These are phyloP conservation scores for Tetracladium maxilliforme DNA, from an alignment of 2,329 filamentous ascomycete genomes.

Conservation along the genomic window DNA sequence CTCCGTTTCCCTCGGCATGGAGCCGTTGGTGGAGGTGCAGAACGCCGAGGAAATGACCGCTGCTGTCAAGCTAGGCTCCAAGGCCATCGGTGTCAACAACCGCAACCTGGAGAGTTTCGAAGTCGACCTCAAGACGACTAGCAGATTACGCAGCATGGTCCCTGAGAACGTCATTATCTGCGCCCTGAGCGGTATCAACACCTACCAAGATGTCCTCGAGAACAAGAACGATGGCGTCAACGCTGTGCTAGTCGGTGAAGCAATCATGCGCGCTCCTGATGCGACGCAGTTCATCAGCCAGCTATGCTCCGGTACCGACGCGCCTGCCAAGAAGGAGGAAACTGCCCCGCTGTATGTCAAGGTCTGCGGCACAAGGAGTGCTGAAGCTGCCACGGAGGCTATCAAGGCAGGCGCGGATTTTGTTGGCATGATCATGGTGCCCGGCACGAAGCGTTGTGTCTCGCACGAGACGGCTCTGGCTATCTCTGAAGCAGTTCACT, in stretches of 20 bases:
- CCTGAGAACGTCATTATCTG: slow-evolving; percentile 78
- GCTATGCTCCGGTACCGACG: slow-evolving; percentile 50
- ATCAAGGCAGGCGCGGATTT: slow-evolving; percentile 81
- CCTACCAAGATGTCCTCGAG: slow-evolving; percentile 71
- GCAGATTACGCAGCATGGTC: slow-evolving; percentile 74
- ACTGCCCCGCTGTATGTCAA: slow-evolving; percentile 57
- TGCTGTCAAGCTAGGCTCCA: slow-evolving; percentile 72
- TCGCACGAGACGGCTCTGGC: slow-evolving; percentile 61
- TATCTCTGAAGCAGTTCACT: slow-evolving; percentile 63
- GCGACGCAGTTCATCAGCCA: slow-evolving; percentile 71
- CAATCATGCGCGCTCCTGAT: slow-evolving; percentile 82
- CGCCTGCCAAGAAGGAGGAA: slow-evolving; percentile 16
- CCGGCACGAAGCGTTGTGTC: slow-evolving; percentile 67
- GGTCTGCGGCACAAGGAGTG: slow-evolving; percentile 81
- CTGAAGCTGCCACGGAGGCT: slow-evolving; percentile 66
- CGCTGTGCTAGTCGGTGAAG: slow-evolving; percentile 86
- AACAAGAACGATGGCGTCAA: slow-evolving; percentile 85
- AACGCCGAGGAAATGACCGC: slow-evolving; percentile 84
- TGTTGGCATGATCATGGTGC: slow-evolving; percentile 83
- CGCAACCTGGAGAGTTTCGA: slow-evolving; percentile 93
- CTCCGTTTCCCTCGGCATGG: slow-evolving; percentile 84
- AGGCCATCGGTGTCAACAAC: slow-evolving; percentile 96
- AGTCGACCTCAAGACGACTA: slow-evolving; percentile 86
- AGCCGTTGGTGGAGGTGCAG: slow-evolving; percentile 93
- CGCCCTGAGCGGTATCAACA: slow-evolving; percentile 86